These are phyloP conservation scores for Micractinium sp. DNA, from an alignment of 139 green algal genomes.

Conservation along the genomic window DNA sequence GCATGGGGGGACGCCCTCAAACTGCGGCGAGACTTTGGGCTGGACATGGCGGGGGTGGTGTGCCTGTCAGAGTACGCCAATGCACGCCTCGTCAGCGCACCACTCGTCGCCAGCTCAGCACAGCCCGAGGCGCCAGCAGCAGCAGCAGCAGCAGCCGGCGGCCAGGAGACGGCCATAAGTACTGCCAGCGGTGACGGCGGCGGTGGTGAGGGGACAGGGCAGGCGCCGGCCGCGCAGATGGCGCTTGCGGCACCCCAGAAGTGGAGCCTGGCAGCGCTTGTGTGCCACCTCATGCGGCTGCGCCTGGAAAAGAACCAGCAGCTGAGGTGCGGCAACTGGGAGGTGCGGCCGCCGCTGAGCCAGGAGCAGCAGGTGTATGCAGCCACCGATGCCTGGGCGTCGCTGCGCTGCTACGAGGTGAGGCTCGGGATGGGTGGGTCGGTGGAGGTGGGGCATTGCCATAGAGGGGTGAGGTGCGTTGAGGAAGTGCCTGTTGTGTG, in stretches of 20 bases:
- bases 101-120: no score
- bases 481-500: neutral
- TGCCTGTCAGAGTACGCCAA: slow-evolving; percentile 54
- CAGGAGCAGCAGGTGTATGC: slow-evolving; percentile 55
- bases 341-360: slow-evolving; percentile 25
- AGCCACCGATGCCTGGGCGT: slow-evolving; percentile 58
- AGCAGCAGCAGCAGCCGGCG: neutral
- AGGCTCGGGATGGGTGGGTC: no score
- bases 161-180: neutral
- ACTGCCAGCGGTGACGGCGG: neutral
- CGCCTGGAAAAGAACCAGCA: slow-evolving; percentile 43
- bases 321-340: slow-evolving; percentile 57
- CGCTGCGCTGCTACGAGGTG: slow-evolving; percentile 47
- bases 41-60: slow-evolving; percentile 49
- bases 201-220: neutral
- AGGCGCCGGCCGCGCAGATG: neutral
- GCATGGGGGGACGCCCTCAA: slow-evolving; percentile 52
- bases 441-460: neutral
- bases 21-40: slow-evolving; percentile 52
- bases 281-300: slow-evolving; percentile 25
- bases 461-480: neutral
- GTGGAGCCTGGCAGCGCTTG: slow-evolving; percentile 52
- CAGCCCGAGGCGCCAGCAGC: neutral
- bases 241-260: slow-evolving; percentile 22
- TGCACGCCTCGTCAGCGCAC: slow-evolving; percentile 13